phyloP scores from a whole-genome alignment of 1,284 basidiomycete genomes.

The Neolentinus lepideus region DNA sequence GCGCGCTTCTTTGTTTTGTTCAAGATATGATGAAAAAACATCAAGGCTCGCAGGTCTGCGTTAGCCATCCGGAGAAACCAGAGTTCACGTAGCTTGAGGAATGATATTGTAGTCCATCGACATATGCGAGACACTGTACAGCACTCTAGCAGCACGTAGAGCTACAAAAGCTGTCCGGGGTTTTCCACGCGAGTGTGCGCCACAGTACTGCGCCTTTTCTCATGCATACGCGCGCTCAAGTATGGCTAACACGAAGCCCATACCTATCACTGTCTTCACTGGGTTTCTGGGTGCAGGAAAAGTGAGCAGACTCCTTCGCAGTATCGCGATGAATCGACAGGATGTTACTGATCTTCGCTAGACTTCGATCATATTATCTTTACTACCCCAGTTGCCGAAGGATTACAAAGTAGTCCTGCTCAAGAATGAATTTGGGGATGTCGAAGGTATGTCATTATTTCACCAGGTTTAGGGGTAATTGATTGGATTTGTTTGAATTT shows the following conservation, averaged over 20 bases:
- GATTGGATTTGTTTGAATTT: background rate
- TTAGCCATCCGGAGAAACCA: background rate
- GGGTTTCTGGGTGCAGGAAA: conserved; percentile 68
- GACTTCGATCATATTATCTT: conserved; percentile 76
- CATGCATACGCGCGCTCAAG: background rate
- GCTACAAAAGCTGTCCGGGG: too few species aligned
- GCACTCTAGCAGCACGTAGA: too few species aligned
- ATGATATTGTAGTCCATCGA: background rate
- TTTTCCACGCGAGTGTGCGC: background rate
- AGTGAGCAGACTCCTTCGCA: background rate
- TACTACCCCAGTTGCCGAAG: conserved; percentile 71
- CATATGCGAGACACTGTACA: too few species aligned
- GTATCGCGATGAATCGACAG: background rate
- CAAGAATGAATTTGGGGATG: conserved; percentile 86
- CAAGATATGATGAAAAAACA: background rate
- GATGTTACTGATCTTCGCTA: conserved; percentile 16
- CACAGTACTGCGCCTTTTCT: background rate
- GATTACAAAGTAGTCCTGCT: conserved; percentile 82
- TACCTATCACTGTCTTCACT: conserved; percentile 82
- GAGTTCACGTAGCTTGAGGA: background rate
- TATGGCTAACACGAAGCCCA: conserved; percentile 19
- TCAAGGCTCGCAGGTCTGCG: background rate
- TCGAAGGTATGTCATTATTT: conserved; percentile 46
- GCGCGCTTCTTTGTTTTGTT: background rate
- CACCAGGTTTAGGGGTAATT: background rate